Evolutionary conservation across 1,284 basidiomycete species (phyloP).

Genomic region (Puccinia horiana): DNA sequence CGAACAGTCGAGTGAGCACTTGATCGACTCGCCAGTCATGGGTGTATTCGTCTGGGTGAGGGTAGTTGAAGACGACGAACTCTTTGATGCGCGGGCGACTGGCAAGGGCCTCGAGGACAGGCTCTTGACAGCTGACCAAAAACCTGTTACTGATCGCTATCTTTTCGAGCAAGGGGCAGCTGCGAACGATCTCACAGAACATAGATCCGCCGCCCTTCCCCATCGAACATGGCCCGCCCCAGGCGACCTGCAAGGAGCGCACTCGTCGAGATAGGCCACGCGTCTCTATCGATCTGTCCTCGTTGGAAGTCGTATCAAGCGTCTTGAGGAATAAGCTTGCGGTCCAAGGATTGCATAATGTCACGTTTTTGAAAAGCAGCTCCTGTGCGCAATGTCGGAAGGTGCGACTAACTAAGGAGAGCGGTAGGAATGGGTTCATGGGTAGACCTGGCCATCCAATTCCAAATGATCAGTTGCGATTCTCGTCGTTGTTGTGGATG

Average conservation of each 20-base stretch:
- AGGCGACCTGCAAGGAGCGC: background rate
- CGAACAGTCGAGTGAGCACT: background rate
- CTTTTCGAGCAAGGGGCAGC: constrained; percentile 3
- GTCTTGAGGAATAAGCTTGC: background rate
- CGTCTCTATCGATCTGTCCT: background rate
- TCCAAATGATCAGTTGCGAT: background rate
- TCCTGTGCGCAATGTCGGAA: constrained; percentile 13
- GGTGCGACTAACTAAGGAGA: background rate
- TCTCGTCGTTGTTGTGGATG: background rate
- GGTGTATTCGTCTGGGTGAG: background rate
- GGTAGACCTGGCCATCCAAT: background rate
- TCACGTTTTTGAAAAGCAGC: constrained; percentile 2
- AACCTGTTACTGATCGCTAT: background rate
- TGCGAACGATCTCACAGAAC: background rate
- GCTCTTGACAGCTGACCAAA: constrained; percentile 10
- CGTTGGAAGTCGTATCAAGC: background rate
- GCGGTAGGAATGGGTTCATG: background rate
- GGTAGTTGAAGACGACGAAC: background rate
- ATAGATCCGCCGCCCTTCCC: background rate
- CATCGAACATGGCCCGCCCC: background rate
- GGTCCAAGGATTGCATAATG: background rate
- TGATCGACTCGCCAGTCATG: background rate
- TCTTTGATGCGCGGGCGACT: background rate
- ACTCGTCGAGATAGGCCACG: background rate
- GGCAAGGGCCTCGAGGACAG: background rate